Base-by-base conservation (phyloP, 331 rosid species). In the Acacia concinna region DNA sequence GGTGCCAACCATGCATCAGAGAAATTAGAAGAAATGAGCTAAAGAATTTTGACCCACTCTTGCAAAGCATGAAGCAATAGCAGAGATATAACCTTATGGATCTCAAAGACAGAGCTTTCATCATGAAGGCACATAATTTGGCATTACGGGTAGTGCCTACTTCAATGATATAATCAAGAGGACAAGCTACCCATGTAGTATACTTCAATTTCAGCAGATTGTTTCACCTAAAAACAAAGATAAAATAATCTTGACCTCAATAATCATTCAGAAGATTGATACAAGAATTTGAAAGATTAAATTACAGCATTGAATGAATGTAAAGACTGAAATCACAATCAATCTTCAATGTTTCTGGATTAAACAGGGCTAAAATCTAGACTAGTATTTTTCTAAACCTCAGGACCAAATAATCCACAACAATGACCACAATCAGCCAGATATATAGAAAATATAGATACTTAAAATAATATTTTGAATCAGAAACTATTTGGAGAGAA, bases 81-180 rank as follows among this genome's bases (percentile, higher is more conserved):
- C 38, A 68, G 68, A 78, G 47, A n/a, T 15, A 73, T 81, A 83
- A 64, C 74, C 81, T 84, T 73, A 27, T 41, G 63, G 32, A 81
- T 75, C 79, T 83, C 71, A 25, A 86, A 80, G 73, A 80, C 40
- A 66, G 78, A 87, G 76, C 56, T 69, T 23, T 69, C 35, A 43
- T 43, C 74, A 69, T 25, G 56, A 31, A 69, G 74, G 56, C 81
- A 86, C 96, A 89, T 86, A 68, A 74, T 87, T 74, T 85, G 43
- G 90, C 93, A 91, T 90, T 82, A 89, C 91, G 80, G 17, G 46
- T n/a, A 13, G 65, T 82, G 81, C 64, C 57, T 75, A 49, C 49
- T 28, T 59, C 77, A 81, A n/a, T 20, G 34, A 77, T 73, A 77
- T 73, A 63, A 44, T 71, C 68, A 76, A 84, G 43, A 72, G 66